Evolutionary conservation across 2,329 filamentous ascomycete genomes (phyloP), one percentile per base, ranked within the genome.

Genomic region (Penicillium sp.): DNA sequence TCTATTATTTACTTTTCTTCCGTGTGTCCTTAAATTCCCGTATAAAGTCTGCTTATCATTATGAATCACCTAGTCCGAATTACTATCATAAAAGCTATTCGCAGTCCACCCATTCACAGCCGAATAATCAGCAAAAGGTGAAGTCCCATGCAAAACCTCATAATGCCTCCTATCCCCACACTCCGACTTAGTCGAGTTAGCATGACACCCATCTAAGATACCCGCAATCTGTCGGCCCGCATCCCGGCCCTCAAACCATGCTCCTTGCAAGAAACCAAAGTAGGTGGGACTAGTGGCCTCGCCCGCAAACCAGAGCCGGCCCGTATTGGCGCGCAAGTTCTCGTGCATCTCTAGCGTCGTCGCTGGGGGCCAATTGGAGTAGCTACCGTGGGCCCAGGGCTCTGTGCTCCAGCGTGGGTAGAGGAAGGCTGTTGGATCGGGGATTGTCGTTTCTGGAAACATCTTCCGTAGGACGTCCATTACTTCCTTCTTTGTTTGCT

Each of bases 311-410:
- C 81, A 88, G 3, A 90, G 68, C 1, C 84, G 73, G 7, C 79
- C 81, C 0, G 87, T 71, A 58, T 88, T 88, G n/a, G 86, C 84
- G 1, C 87, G 81, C 7, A 90, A 75, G 61, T 90, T 89, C 66
- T 89, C 82, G 61, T 90, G 87, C 74, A 80, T 83, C 65, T 88
- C 83, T 0, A 89, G 74, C 0, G 83, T 86, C 47, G 85, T 84
- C 0, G 83, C 83, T 0, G 81, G 75, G 0, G 87, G 87, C 87
- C 87, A 90, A 68, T 89, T 89, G 39, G 84, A 86, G 71, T 88
- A 89, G 26, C 82, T 86, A 5, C 87, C 87, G 54, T 81, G 84
- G 1, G 78, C 66, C 80, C 81, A 82, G 4, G 79, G 78, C 49
- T 73, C 73, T 4, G 68, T 65, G 14, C 71, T 82, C 85, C 84